Evolutionary conservation across 352 stramenopile genomes (phyloP).

Genomic region (Globisporangium cystogenes): DNA sequence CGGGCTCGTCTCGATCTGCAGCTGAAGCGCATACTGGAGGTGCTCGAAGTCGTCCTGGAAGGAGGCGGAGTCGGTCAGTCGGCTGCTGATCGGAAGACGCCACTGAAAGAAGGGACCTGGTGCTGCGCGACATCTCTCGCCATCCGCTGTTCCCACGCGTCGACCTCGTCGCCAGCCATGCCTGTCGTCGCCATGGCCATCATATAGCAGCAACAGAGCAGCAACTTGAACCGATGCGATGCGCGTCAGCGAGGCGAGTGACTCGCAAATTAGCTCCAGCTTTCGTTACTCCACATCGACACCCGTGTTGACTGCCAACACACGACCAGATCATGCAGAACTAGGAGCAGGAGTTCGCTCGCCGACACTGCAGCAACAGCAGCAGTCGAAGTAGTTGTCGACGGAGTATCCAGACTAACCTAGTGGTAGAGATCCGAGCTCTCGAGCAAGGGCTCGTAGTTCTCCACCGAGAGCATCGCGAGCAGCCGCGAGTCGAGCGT

Average conservation of each 20-base stretch:
- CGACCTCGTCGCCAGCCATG: not conserved
- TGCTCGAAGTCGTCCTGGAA: constrained; percentile 23
- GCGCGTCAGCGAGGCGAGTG: not conserved
- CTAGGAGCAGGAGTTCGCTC: too few relatives aligned
- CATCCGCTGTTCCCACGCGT: constrained; percentile 1
- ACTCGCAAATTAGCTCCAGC: not conserved
- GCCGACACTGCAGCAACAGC: not conserved
- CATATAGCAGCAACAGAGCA: too few relatives aligned
- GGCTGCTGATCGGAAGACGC: too few relatives aligned
- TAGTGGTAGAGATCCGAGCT: constrained; percentile 50
- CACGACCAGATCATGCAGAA: too few relatives aligned
- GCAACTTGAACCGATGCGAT: too few relatives aligned
- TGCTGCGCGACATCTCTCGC: not conserved
- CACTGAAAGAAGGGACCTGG: not conserved
- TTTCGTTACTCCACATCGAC: not conserved
- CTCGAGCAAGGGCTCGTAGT: constrained; percentile 72
- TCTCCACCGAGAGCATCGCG: constrained; percentile 75
- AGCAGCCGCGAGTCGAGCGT: constrained; percentile 69
- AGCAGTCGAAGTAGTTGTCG: too few relatives aligned
- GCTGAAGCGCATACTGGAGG: constrained; percentile 33
- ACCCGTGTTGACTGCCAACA: too few relatives aligned
- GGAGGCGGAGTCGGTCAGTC: too few relatives aligned
- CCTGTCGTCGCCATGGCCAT: not conserved
- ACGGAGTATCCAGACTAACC: too few relatives aligned
- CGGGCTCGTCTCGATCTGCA: constrained; percentile 42